Conservation (phyloP, 2,329 filamentous ascomycete genomes). For the Aspergillus amoenus region DNA sequence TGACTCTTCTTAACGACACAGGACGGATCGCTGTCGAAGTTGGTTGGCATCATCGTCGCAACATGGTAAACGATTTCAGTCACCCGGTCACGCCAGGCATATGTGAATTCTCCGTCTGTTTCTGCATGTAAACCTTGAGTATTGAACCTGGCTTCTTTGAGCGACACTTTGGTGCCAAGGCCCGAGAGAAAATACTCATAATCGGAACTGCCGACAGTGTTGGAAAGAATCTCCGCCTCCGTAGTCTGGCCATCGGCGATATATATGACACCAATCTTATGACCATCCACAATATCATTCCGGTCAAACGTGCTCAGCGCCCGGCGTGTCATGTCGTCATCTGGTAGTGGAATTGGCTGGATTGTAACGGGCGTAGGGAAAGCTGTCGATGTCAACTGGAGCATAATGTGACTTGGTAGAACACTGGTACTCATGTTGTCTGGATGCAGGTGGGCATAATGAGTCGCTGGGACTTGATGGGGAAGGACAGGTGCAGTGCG, state of each 20-base stretch:
- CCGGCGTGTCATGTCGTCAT: conserved; percentile 68
- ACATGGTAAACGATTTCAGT: conserved; percentile 96
- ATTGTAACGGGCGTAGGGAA: conserved; percentile 49
- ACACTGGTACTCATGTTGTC: conserved; percentile 42
- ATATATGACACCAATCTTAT: conserved; percentile 94
- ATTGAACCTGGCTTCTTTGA: conserved; percentile 85
- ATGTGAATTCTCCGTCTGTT: conserved; percentile 81
- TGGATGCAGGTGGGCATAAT: conserved; percentile 39
- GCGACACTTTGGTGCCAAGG: conserved; percentile 75
- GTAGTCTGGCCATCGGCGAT: conserved; percentile 81
- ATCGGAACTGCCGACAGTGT: conserved; percentile 80
- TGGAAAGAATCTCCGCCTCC: conserved; percentile 82
- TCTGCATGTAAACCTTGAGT: conserved; percentile 87
- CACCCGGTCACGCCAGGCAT: conserved; percentile 91
- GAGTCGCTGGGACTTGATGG: conserved; percentile 44
- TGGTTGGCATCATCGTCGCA: conserved; percentile 94
- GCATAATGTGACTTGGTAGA: conserved; percentile 47
- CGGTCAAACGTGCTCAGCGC: conserved; percentile 81
- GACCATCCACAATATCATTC: conserved; percentile 85
- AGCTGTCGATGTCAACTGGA: conserved; percentile 45
- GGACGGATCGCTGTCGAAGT: conserved; percentile 70
- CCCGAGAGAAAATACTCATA: conserved; percentile 83
- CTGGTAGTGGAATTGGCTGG: conserved; percentile 74
- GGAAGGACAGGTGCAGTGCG: conserved; percentile 45
- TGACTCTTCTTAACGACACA: conserved; percentile 88